Conservation (phyloP, 2,329 filamentous ascomycete species). For the Sclerotinia nivalis region DNA sequence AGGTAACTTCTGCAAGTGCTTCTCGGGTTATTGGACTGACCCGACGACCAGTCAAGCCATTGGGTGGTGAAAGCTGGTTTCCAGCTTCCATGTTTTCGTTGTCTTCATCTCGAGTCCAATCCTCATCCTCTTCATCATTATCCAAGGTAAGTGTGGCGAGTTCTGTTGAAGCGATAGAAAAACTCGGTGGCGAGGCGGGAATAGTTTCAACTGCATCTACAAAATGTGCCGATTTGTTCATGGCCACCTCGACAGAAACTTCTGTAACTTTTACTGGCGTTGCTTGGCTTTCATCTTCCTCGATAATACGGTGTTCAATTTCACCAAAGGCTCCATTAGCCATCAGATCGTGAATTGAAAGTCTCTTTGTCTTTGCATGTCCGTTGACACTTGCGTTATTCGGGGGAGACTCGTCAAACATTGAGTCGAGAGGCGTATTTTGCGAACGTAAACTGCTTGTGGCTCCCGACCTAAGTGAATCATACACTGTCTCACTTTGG, state of each 20-base stretch:
- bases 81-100: constrained; percentile 55
- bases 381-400: constrained; percentile 52
- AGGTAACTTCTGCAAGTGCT: constrained; percentile 55
- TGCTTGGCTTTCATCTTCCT: constrained; percentile 59
- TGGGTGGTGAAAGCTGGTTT: constrained; percentile 61
- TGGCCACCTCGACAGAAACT: constrained; percentile 29
- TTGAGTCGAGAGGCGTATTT: constrained; percentile 73
- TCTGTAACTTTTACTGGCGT: constrained; percentile 48
- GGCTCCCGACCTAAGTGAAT: constrained; percentile 71
- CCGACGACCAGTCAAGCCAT: constrained; percentile 51
- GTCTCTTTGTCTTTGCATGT: constrained; percentile 40
- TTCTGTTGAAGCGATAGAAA: constrained; percentile 42
- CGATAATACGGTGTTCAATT: constrained; percentile 57
- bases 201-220: constrained; percentile 30
- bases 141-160: constrained; percentile 57
- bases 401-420: constrained; percentile 77
- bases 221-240: constrained; percentile 8
- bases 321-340: constrained; percentile 53
- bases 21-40: constrained; percentile 56
- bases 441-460: constrained; percentile 66
- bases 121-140: constrained; percentile 58
- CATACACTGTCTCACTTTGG: constrained; percentile 74
- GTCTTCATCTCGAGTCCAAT: constrained; percentile 57
- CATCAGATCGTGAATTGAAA: constrained; percentile 40
- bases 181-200: constrained; percentile 40